Evolutionary conservation across 331 rosid genomes (phyloP).

Genomic region (Dryas integrifolia): DNA sequence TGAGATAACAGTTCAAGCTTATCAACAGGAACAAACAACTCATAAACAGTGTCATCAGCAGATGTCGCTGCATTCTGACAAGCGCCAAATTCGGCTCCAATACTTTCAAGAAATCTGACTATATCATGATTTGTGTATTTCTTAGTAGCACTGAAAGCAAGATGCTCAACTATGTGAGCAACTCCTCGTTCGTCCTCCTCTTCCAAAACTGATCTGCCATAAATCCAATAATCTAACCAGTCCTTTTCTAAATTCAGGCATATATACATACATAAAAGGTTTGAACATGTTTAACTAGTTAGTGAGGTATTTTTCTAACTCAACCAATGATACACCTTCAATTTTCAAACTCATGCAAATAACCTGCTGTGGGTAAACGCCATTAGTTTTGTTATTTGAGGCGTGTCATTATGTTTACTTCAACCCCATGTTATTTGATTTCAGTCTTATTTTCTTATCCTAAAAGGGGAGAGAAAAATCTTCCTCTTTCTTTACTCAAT

Average conservation of each 20-base stretch:
- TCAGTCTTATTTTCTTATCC: background rate
- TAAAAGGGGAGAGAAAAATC: background rate
- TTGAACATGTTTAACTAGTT: background rate
- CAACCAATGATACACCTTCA: background rate
- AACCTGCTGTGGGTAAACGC: background rate
- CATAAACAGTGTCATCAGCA: conserved; percentile 82
- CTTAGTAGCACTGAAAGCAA: conserved; percentile 89
- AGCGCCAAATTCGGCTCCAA: conserved; percentile 97
- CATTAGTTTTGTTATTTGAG: too few relatives aligned
- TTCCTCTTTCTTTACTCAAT: background rate
- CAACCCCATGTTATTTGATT: background rate
- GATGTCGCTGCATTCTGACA: conserved; percentile 93
- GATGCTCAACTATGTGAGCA: conserved; percentile 97
- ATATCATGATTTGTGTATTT: conserved; percentile 85
- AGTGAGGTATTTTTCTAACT: background rate
- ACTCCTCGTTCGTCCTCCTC: conserved; percentile 98
- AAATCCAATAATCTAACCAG: conserved; percentile 22
- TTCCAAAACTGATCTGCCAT: conserved; percentile 91
- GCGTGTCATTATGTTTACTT: background rate
- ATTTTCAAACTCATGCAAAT: background rate
- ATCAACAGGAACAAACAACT: conserved; percentile 91
- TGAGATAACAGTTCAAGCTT: conserved; percentile 77
- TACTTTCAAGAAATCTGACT: conserved; percentile 81
- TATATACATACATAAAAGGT: background rate
- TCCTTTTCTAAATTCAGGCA: background rate